A percentile compares a stretch with the other conserved stretches of the same genome.
These are phyloP conservation scores for Backusella psychrophila DNA, from an alignment of 192 early-diverging fungal genomes.

Conservation along the genomic window DNA sequence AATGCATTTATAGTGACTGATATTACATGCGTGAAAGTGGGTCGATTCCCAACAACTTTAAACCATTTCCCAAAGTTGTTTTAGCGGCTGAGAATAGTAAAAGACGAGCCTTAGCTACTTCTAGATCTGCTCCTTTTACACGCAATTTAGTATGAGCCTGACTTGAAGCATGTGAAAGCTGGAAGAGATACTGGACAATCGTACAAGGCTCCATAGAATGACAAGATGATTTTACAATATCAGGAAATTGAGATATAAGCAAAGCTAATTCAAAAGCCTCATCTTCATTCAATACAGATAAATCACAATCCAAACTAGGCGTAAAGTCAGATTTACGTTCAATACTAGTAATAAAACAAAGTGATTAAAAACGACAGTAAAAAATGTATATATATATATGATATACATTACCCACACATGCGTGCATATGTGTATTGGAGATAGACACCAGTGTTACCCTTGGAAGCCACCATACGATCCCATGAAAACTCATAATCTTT, in stretches of 20 bases:
- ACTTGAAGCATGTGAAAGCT: slow-evolving; percentile 71
- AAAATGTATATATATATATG: neutral
- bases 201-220: slow-evolving; percentile 72
- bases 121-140: slow-evolving; percentile 60
- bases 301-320: slow-evolving; percentile 48
- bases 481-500: slow-evolving; percentile 93
- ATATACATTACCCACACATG: slow-evolving; percentile 68
- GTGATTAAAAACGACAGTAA: neutral
- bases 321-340: slow-evolving; percentile 63
- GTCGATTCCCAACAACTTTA: slow-evolving; percentile 70
- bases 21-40: slow-evolving; percentile 86
- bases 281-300: slow-evolving; percentile 66
- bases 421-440: slow-evolving; percentile 95
- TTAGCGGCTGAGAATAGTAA: slow-evolving; percentile 75
- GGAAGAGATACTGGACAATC: slow-evolving; percentile 77
- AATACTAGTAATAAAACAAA: slow-evolving; percentile 37
- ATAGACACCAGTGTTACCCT: slow-evolving; percentile 94
- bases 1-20: neutral
- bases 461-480: slow-evolving; percentile 86
- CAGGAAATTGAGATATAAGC: slow-evolving; percentile 78
- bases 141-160: slow-evolving; percentile 61
- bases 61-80: slow-evolving; percentile 77
- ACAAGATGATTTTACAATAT: slow-evolving; percentile 59
- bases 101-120: slow-evolving; percentile 75
- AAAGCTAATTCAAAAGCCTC: slow-evolving; percentile 69